Evolutionary conservation across 257 asterid species (phyloP).

Genomic region (Solanum arcanum): DNA sequence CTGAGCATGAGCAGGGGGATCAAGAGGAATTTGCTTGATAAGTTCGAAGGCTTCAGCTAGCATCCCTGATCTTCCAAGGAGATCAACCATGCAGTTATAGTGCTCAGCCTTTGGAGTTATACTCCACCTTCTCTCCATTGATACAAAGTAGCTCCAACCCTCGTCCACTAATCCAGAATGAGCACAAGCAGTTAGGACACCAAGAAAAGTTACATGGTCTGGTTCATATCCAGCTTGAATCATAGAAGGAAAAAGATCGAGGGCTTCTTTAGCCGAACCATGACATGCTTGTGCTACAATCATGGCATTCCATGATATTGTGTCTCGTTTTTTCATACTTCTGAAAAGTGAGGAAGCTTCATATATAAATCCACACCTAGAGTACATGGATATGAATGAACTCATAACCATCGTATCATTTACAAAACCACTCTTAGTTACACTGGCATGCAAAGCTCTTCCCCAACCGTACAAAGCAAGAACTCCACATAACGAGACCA

Average conservation of each 20-base stretch:
- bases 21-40: constrained; percentile 29
- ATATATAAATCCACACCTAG: constrained; percentile 42
- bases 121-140: constrained; percentile 34
- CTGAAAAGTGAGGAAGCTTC: constrained; percentile 35
- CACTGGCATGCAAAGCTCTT: constrained; percentile 29
- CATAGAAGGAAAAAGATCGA: constrained; percentile 34
- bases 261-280: constrained; percentile 31
- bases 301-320: constrained; percentile 60
- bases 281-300: constrained; percentile 50
- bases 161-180: constrained; percentile 53
- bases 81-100: constrained; percentile 48
- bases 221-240: constrained; percentile 40
- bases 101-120: constrained; percentile 51
- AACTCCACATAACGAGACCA: constrained; percentile 35
- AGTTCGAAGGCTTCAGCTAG: constrained; percentile 44
- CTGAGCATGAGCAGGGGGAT: constrained; percentile 35
- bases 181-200: constrained; percentile 62
- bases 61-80: constrained; percentile 54
- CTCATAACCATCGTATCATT: constrained; percentile 27
- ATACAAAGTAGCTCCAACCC: constrained; percentile 34
- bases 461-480: constrained; percentile 35
- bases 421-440: constrained; percentile 36
- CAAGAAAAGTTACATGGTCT: constrained; percentile 48
- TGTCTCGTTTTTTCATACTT: constrained; percentile 22
- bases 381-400: constrained; percentile 53